phyloP scores from a whole-genome alignment of 2,329 filamentous ascomycete species.

The Cladosporium sp. region DNA sequence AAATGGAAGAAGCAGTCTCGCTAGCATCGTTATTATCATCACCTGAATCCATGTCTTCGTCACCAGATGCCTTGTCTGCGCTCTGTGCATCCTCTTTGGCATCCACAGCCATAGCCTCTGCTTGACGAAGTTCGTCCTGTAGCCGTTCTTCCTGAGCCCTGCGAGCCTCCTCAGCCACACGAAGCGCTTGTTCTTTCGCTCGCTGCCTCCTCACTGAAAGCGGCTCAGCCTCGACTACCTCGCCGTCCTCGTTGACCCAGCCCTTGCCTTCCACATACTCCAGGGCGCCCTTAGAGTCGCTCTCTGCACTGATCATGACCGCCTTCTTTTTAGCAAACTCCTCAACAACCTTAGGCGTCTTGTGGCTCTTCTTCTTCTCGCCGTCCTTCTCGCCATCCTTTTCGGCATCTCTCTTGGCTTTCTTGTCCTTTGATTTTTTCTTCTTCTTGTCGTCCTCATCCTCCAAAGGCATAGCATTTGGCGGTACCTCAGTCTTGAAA shows the following conservation, averaged over 20 bases:
- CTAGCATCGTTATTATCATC: background rate
- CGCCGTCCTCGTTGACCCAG: constrained; percentile 78
- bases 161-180: constrained; percentile 1
- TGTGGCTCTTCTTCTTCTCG: constrained; percentile 39
- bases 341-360: constrained; percentile 65
- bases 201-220: constrained; percentile 27
- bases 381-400: constrained; percentile 54
- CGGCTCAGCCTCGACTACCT: constrained; percentile 60
- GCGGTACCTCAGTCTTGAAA: constrained; percentile 72
- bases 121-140: background rate
- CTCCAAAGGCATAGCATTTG: constrained; percentile 56
- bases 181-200: constrained; percentile 20
- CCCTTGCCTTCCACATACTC: constrained; percentile 80
- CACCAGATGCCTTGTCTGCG: constrained; percentile 14
- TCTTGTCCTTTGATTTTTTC: constrained; percentile 29
- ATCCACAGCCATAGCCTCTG: constrained; percentile 1
- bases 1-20: constrained; percentile 2
- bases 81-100: constrained; percentile 10
- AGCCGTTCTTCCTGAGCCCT: background rate
- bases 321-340: constrained; percentile 77
- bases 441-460: constrained; percentile 30
- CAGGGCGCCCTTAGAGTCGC: constrained; percentile 32
- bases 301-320: constrained; percentile 4
- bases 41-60: constrained; percentile 8
- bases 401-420: constrained; percentile 54